Evolutionary conservation across 805 yeast species (phyloP).

Genomic region (Pichia paraexigua): DNA sequence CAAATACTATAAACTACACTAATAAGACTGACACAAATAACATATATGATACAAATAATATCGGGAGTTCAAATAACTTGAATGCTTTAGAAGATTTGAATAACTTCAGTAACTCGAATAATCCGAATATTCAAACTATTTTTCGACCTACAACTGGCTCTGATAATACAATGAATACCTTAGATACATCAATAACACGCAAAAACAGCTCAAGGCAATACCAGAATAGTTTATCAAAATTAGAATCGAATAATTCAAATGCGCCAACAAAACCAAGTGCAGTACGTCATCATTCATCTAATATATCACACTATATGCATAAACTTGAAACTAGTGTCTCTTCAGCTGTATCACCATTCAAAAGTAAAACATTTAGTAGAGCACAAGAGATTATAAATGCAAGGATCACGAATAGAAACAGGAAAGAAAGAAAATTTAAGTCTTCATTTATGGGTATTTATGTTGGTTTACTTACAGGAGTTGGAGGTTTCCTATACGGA

Average conservation of each 20-base stretch:
- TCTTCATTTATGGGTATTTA: slow-evolving; percentile 58
- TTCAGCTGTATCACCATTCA: not conserved
- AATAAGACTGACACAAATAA: too few species aligned
- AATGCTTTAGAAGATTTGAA: too few species aligned
- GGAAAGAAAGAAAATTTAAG: slow-evolving; percentile 13
- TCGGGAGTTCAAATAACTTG: too few species aligned
- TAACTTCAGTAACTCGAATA: too few species aligned
- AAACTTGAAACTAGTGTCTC: not conserved
- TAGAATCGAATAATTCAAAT: not conserved
- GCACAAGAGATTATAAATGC: not conserved
- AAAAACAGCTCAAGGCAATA: not conserved
- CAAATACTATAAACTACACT: too few species aligned
- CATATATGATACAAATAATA: too few species aligned
- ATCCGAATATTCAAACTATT: not conserved
- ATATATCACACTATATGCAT: not conserved
- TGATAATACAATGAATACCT: not conserved
- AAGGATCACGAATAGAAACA: not conserved
- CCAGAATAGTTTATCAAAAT: not conserved
- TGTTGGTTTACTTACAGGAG: slow-evolving; percentile 76
- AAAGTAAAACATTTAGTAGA: not conserved
- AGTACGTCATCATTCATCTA: not conserved
- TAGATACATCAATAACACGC: not conserved
- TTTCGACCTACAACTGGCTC: not conserved
- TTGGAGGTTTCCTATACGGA: slow-evolving; percentile 88
- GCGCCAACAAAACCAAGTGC: not conserved